Conservation (phyloP, 2,329 filamentous ascomycete genomes). For the Colletotrichum orchidophilum region DNA sequence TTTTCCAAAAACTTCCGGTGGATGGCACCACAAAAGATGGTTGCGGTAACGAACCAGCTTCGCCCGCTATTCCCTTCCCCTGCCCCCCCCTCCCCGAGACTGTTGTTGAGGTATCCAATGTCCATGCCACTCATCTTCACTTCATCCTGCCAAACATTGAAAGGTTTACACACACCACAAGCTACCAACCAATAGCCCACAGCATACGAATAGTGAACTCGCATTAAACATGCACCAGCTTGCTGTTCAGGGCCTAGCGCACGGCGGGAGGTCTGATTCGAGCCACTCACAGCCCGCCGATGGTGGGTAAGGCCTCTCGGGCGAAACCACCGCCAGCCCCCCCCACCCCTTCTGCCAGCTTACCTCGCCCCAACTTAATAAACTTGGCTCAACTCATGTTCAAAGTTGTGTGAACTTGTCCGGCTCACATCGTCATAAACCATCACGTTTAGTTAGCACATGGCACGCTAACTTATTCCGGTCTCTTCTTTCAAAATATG, state of each 20-base stretch:
- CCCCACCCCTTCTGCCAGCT: background rate
- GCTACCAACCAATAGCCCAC: background rate
- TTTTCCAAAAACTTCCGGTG: background rate
- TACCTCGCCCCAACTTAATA: too few relatives aligned
- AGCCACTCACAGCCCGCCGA: constrained; percentile 23
- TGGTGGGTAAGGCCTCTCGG: constrained; percentile 31
- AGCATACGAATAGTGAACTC: background rate
- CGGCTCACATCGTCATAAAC: background rate
- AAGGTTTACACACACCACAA: background rate
- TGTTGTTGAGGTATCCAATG: background rate
- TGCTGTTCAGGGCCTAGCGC: background rate
- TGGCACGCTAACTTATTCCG: constrained; percentile 1
- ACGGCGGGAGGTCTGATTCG: background rate
- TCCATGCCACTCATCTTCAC: background rate
- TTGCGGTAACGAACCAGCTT: background rate
- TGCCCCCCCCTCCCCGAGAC: too few relatives aligned
- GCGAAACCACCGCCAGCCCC: too few relatives aligned
- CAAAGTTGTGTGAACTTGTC: too few relatives aligned
- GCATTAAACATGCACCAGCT: background rate
- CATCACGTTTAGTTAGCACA: background rate
- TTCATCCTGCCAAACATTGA: background rate
- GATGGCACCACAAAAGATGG: background rate
- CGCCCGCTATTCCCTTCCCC: background rate
- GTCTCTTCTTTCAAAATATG: background rate
- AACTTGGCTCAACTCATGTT: background rate